Percentiles rank a stretch among this genome's conserved stretches.
These are phyloP conservation scores for Perkinsus olseni DNA, from an alignment of 169 alveolate genomes.

Conservation along the genomic window DNA sequence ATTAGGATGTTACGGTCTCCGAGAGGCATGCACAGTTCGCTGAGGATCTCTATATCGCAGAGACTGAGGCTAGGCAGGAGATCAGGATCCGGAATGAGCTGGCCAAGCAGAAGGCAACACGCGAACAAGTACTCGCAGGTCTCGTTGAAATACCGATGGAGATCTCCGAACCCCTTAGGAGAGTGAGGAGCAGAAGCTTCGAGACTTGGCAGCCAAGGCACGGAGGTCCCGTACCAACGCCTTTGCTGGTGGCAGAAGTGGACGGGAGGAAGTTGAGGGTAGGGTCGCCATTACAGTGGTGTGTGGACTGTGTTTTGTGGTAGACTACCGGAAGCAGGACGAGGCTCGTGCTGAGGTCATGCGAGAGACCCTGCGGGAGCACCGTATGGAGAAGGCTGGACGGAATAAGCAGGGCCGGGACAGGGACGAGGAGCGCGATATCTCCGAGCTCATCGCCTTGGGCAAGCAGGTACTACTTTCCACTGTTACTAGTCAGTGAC, in stretches of 20 bases:
- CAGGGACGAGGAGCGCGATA: constrained; percentile 62
- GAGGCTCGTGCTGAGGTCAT: background rate
- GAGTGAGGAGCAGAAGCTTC: constrained; percentile 77
- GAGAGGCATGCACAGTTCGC: constrained; percentile 84
- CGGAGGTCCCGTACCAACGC: constrained; percentile 36
- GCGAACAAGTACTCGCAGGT: constrained; percentile 52
- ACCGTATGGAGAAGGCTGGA: constrained; percentile 39
- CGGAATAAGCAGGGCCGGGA: constrained; percentile 59
- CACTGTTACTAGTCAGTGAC: background rate
- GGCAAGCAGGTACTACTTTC: constrained; percentile 30
- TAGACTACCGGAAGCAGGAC: background rate
- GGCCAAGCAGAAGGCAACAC: constrained; percentile 55
- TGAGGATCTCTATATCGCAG: constrained; percentile 88
- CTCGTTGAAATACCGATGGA: background rate
- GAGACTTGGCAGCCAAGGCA: constrained; percentile 78
- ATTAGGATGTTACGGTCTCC: background rate
- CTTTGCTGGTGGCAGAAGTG: constrained; percentile 20
- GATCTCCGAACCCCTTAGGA: constrained; percentile 38
- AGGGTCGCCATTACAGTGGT: background rate
- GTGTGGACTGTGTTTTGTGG: background rate
- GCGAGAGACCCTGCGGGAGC: background rate
- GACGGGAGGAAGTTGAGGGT: background rate
- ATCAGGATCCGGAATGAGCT: constrained; percentile 84
- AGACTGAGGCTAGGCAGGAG: constrained; percentile 91
- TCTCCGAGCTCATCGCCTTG: constrained; percentile 75